Percentiles rank a stretch among this genome's conserved stretches.
phyloP scores from a whole-genome alignment of 1,139 yeast genomes.

The Yamadazyma dendronema region DNA sequence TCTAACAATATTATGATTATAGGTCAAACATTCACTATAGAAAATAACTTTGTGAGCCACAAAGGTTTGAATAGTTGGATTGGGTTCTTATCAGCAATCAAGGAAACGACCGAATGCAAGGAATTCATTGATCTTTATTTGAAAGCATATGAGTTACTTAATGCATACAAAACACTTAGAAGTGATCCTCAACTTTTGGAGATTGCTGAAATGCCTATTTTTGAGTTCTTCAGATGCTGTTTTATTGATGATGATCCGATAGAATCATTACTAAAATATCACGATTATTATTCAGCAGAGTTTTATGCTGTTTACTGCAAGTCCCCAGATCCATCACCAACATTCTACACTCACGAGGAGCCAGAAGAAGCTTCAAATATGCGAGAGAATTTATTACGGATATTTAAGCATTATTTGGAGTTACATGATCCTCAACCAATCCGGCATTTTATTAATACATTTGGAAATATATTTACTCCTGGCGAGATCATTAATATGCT shows the following conservation, averaged over 20 bases:
- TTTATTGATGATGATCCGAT: constrained; percentile 7
- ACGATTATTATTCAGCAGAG: constrained; percentile 37
- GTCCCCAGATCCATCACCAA: constrained; percentile 22
- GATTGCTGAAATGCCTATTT: constrained; percentile 5
- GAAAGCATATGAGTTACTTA: constrained; percentile 33
- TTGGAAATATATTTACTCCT: constrained; percentile 21
- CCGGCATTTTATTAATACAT: constrained; percentile 29
- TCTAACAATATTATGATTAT: constrained; percentile 26
- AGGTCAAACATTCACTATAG: constrained; percentile 26
- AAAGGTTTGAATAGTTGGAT: constrained; percentile 33
- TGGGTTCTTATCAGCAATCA: constrained; percentile 28
- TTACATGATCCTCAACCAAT: constrained; percentile 18
- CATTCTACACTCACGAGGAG: constrained; percentile 17
- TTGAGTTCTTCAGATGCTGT: constrained; percentile 10
- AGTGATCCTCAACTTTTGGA: constrained; percentile 1
- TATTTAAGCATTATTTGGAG: constrained; percentile 23
- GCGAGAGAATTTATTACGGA: constrained; percentile 13
- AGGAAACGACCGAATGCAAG: constrained; percentile 27
- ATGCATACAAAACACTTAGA: constrained; percentile 2
- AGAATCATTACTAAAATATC: constrained; percentile 7
- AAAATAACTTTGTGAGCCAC: constrained; percentile 24
- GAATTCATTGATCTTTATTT: constrained; percentile 29
- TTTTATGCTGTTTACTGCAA: constrained; percentile 22
- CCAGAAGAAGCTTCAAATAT: constrained; percentile 3
- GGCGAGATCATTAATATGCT: constrained; percentile 27